Evolutionary conservation across 2,329 filamentous ascomycete species (phyloP).

Genomic region (Penicillium sclerotigenum): DNA sequence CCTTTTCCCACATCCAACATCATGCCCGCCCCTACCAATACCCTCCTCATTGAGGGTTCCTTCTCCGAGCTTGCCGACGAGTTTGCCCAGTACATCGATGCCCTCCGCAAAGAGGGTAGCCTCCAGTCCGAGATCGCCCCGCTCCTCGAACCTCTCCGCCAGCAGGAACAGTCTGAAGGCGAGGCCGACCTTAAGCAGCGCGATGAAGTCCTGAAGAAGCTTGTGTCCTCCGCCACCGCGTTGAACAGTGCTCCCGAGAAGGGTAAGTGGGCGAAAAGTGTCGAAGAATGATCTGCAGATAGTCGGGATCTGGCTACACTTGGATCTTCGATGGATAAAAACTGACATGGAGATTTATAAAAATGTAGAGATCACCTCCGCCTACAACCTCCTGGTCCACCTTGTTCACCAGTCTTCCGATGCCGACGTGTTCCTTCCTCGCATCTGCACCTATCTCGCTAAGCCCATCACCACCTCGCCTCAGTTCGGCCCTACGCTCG

Average conservation of each 20-base stretch:
- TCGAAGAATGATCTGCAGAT: slow-evolving; percentile 13
- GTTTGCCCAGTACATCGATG: slow-evolving; percentile 90
- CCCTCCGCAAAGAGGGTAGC: slow-evolving; percentile 64
- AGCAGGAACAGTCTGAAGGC: slow-evolving; percentile 53
- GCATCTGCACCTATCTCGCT: slow-evolving; percentile 83
- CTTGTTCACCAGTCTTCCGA: slow-evolving; percentile 83
- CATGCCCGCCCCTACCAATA: slow-evolving; percentile 61
- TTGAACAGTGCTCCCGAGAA: slow-evolving; percentile 89
- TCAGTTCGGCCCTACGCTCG: slow-evolving; percentile 77
- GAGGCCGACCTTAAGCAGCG: slow-evolving; percentile 59
- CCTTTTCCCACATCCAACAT: slow-evolving; percentile 19
- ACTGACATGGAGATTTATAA: slow-evolving; percentile 30
- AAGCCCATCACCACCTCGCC: slow-evolving; percentile 84
- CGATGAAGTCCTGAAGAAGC: slow-evolving; percentile 83
- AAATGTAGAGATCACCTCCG: slow-evolving; percentile 75
- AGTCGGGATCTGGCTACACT: slow-evolving; percentile 11
- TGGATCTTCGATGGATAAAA: slow-evolving; percentile 5
- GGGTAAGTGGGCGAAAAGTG: slow-evolving; percentile 45
- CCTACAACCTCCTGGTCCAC: slow-evolving; percentile 95
- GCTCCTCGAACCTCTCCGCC: slow-evolving; percentile 57
- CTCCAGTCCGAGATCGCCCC: slow-evolving; percentile 65
- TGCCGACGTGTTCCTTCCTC: slow-evolving; percentile 78
- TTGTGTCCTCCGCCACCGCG: slow-evolving; percentile 73
- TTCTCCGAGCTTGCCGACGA: slow-evolving; percentile 92
- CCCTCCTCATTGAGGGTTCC: slow-evolving; percentile 77